Base-by-base conservation (phyloP, 1,284 basidiomycete species). In the Irpex sp. region DNA sequence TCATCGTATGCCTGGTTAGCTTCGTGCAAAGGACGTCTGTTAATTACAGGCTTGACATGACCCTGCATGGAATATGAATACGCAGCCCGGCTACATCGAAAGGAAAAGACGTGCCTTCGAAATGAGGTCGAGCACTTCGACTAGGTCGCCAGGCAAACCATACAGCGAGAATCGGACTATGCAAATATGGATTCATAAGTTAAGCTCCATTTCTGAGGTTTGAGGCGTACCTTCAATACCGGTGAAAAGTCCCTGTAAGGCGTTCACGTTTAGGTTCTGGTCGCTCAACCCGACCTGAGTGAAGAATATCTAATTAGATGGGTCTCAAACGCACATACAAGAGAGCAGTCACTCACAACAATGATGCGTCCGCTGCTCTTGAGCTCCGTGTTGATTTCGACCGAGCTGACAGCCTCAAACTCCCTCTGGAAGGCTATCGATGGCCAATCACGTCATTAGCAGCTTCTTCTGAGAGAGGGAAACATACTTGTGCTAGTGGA, bases 401-500 rank as follows among this genome's bases (percentile, higher is more conserved):
- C 31, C 5, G 7, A 34, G 34, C 13, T 34, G 3, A 56, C 54
- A 9, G 54, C 54, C 11, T 9, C 9, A 15, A 11, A 56, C 6
- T 56, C 54, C 34, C n/a, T 56, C 26, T 31, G 8, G 54, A 56
- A 34, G 7, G 54, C 54, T 56, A 3, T 19, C 5, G 17, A 56
- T 56, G 11, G 17, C 7, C 8, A 15, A 26, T 52, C 11, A 52
- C 51, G 49, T 51, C 31, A 26, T 6, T 55, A 5, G n/a, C 8
- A 26, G 9, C 8, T 17, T 26, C 1, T 55, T 36, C 4, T 19
- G 37, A 26, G 7, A 13, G n/a, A 47, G 26, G 17, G 48, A 48
- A 17, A 69, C 71, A 38, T 44, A 73, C 73, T 71, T 36, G 71
- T 68, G 34, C 63, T 55, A 21, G 64, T 67, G 3, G 60, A 62